A percentile compares a stretch with the other conserved stretches of the same genome.
These are phyloP conservation scores for Malus hybrid DNA, from an alignment of 331 rosid species.

Conservation along the genomic window DNA sequence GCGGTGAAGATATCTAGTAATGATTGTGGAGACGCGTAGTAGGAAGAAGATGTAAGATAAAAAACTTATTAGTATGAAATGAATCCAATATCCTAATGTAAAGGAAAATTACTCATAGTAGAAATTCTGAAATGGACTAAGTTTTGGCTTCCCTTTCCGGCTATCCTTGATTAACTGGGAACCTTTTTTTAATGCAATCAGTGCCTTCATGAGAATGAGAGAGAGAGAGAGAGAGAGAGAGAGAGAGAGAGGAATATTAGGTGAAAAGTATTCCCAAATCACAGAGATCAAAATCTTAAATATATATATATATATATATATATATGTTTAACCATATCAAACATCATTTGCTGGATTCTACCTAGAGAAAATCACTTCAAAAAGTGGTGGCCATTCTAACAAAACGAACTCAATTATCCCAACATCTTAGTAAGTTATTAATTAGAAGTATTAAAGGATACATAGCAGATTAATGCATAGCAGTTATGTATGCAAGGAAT, in stretches of 20 bases:
- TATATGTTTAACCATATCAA: no score
- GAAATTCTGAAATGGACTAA: conserved; percentile 78
- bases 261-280: conserved; percentile 3
- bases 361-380: no score
- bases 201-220: conserved; percentile 43
- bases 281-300: conserved; percentile 1
- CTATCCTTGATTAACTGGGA: conserved; percentile 57
- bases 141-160: conserved; percentile 72
- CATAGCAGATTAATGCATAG: no score
- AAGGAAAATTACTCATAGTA: conserved; percentile 38
- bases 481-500: no score
- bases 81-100: background rate
- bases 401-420: no score
- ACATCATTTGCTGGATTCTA: no score
- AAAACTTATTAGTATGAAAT: no score
- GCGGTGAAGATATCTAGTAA: conserved; percentile 10
- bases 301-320: background rate
- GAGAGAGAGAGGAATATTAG: background rate
- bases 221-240: no score
- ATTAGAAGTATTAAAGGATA: no score
- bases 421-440: no score
- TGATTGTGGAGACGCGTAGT: background rate
- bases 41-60: background rate
- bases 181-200: conserved; percentile 63
- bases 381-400: no score